These are phyloP conservation scores for Galerina marginata DNA, from an alignment of 768 basidiomycete species.

Conservation along the genomic window DNA sequence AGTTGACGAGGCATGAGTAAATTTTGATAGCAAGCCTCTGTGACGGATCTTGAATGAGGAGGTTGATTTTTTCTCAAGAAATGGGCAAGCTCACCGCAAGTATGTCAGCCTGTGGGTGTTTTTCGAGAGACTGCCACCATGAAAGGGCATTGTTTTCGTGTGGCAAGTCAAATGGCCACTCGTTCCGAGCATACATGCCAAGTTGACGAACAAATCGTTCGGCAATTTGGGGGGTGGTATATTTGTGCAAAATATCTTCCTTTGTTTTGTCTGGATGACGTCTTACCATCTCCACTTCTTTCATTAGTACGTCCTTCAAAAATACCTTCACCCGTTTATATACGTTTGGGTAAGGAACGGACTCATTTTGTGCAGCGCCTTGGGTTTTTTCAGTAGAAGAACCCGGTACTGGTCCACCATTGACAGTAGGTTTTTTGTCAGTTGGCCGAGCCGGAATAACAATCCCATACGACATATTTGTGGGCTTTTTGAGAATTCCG, in stretches of 20 bases:
- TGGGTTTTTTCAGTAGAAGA: too few relatives aligned
- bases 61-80: background rate
- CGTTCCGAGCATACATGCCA: background rate
- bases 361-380: background rate
- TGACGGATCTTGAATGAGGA: background rate
- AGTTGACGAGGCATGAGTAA: slow-evolving; percentile 29
- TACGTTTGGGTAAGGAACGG: background rate
- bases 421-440: background rate
- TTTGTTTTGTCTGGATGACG: background rate
- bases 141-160: background rate
- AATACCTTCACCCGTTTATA: background rate
- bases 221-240: background rate
- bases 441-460: background rate
- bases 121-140: slow-evolving; percentile 4
- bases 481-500: background rate
- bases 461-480: background rate
- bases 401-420: background rate
- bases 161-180: background rate
- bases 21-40: slow-evolving; percentile 26
- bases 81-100: background rate
- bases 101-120: background rate
- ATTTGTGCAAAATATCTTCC: background rate
- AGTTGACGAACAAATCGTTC: slow-evolving; percentile 2
- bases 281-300: background rate
- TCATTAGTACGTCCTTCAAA: background rate